phyloP scores from a whole-genome alignment of 129 eudicot species.

The Logfia minima region DNA sequence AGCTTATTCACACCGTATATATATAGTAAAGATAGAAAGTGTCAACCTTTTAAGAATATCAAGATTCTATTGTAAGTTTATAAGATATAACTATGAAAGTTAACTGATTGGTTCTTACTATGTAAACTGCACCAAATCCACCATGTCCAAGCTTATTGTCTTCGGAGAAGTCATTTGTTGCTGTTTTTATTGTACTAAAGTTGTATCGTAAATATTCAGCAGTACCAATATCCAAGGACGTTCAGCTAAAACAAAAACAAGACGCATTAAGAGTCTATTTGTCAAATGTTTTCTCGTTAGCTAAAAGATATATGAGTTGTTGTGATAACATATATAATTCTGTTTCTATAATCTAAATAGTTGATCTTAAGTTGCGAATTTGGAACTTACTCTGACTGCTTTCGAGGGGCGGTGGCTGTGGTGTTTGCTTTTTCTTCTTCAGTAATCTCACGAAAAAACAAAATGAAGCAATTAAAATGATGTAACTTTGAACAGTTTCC shows the following conservation, averaged over 20 bases:
- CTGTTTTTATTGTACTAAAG: conserved; percentile 31
- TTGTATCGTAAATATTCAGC: conserved; percentile 40
- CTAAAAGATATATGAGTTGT: neutral
- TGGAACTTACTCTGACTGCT: conserved; percentile 19
- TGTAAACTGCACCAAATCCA: conserved; percentile 47
- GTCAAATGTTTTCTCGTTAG: neutral
- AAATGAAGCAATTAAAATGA: neutral
- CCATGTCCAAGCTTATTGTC: conserved; percentile 48
- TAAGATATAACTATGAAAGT: neutral
- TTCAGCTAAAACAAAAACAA: neutral
- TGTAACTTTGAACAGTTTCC: neutral
- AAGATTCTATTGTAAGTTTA: neutral
- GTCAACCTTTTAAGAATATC: neutral
- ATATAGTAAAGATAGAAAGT: neutral
- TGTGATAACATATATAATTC: neutral
- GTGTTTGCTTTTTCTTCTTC: neutral
- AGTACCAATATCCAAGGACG: neutral
- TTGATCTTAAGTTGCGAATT: too few species aligned
- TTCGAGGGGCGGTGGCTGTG: neutral
- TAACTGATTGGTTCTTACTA: conserved; percentile 18
- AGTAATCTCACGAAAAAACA: neutral
- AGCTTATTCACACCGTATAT: neutral
- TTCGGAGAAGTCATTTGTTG: conserved; percentile 42
- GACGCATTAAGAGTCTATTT: neutral
- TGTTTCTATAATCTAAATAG: neutral